Evolutionary conservation across 345 rosid species (phyloP).

Genomic region (Limnanthes douglasii): DNA sequence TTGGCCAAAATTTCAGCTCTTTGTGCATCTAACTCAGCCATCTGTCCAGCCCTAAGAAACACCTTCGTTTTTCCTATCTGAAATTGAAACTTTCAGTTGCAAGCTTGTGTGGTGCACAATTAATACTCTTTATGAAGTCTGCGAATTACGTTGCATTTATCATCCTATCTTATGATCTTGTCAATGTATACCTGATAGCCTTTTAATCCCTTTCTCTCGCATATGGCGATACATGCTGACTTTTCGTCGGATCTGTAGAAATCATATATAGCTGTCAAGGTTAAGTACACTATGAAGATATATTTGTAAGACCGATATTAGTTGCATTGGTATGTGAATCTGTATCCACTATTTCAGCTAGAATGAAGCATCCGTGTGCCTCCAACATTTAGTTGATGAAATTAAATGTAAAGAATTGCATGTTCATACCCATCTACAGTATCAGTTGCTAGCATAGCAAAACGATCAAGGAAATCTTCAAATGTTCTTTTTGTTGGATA

Average conservation of each 20-base stretch:
- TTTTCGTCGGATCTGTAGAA: constrained; percentile 39
- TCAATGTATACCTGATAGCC: constrained; percentile 46
- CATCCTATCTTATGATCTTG: no score
- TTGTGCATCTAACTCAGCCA: constrained; percentile 61
- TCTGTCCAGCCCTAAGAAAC: constrained; percentile 63
- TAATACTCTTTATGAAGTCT: background rate
- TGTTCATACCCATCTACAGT: constrained; percentile 60
- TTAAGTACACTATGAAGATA: no score
- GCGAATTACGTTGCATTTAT: background rate
- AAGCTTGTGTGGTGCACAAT: constrained; percentile 1
- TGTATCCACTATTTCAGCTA: no score
- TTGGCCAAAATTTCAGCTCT: constrained; percentile 43
- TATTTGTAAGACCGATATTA: no score
- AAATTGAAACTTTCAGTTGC: constrained; percentile 7
- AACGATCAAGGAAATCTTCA: constrained; percentile 64
- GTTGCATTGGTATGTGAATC: no score
- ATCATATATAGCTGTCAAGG: constrained; percentile 3
- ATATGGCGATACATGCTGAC: constrained; percentile 31
- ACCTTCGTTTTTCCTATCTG: constrained; percentile 59
- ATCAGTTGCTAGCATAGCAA: constrained; percentile 59
- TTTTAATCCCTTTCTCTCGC: constrained; percentile 39
- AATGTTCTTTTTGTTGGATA: constrained; percentile 73
- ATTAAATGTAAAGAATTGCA: no score
- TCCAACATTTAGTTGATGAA: no score
- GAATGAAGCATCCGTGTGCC: no score